A percentile compares a stretch with the other conserved stretches of the same genome.
Conservation (phyloP, 2,329 filamentous ascomycete species). For the Fusarium sp. region DNA sequence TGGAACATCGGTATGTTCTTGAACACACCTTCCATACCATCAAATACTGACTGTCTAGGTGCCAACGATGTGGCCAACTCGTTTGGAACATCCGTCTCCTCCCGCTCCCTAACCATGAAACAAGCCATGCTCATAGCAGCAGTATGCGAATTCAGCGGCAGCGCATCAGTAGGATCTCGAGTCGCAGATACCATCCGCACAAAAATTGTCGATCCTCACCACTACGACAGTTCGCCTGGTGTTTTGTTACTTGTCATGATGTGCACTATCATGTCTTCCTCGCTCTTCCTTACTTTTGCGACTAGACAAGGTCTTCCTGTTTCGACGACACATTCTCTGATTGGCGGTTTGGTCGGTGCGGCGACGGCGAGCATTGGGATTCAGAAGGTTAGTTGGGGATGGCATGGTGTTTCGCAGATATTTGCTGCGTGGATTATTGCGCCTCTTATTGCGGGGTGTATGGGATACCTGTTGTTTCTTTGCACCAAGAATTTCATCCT, state of each 20-base stretch:
- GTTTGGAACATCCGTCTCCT: conserved; percentile 78
- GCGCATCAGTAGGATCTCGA: conserved; percentile 68
- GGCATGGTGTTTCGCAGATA: conserved; percentile 52
- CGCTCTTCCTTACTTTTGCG: conserved; percentile 63
- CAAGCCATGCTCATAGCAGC: conserved; percentile 69
- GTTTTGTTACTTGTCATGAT: conserved; percentile 67
- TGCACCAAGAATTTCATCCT: conserved; percentile 51
- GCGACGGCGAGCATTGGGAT: conserved; percentile 53
- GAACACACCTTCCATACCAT: no score
- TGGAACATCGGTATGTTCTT: conserved; percentile 65
- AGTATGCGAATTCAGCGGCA: conserved; percentile 70
- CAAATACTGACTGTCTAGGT: no score
- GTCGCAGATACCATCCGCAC: conserved; percentile 70
- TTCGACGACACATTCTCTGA: conserved; percentile 65
- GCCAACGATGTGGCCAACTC: conserved; percentile 80
- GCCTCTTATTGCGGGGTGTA: conserved; percentile 49
- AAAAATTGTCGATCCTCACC: conserved; percentile 60
- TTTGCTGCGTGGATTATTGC: conserved; percentile 55
- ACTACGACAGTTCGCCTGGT: conserved; percentile 66
- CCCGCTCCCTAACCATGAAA: conserved; percentile 70
- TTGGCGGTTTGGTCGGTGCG: conserved; percentile 55
- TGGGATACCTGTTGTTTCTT: conserved; percentile 50
- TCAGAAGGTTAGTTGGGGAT: conserved; percentile 52
- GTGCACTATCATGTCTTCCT: conserved; percentile 63
- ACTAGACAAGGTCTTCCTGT: conserved; percentile 64